These are phyloP conservation scores for Leccinum subfulvum DNA, from an alignment of 1,284 basidiomycete genomes.

Conservation along the genomic window DNA sequence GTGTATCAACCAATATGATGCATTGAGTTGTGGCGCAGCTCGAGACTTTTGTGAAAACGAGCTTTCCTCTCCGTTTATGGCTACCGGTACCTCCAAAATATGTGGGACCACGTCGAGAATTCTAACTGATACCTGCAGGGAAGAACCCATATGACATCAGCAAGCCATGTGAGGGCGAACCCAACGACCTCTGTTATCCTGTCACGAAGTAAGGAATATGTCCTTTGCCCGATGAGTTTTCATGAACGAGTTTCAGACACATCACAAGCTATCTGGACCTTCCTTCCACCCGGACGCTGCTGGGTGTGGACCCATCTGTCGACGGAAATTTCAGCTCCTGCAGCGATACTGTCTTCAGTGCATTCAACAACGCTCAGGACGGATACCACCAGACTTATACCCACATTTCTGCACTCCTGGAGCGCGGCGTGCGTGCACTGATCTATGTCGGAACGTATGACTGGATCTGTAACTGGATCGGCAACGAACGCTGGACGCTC, in stretches of 20 bases:
- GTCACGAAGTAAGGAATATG: constrained; percentile 39
- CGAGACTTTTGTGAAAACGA: constrained; percentile 44
- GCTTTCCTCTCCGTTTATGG: constrained; percentile 33
- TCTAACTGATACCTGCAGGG: constrained; percentile 16
- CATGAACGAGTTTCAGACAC: constrained; percentile 36
- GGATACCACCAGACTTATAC: constrained; percentile 42
- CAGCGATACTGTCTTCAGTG: constrained; percentile 28
- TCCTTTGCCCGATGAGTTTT: background rate
- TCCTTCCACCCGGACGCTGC: constrained; percentile 46
- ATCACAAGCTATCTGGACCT: constrained; percentile 43
- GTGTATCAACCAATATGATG: constrained; percentile 50
- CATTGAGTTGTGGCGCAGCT: constrained; percentile 44
- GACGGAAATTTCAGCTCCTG: constrained; percentile 51
- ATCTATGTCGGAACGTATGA: constrained; percentile 75
- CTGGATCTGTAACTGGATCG: constrained; percentile 77
- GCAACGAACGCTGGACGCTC: constrained; percentile 66
- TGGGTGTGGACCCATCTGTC: constrained; percentile 55
- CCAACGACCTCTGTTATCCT: constrained; percentile 43
- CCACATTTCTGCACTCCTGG: constrained; percentile 71
- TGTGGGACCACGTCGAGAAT: constrained; percentile 25
- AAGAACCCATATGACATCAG: constrained; percentile 56
- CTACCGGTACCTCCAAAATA: constrained; percentile 33
- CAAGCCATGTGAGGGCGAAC: constrained; percentile 50
- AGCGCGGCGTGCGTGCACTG: constrained; percentile 70
- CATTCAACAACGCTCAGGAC: constrained; percentile 44